Conservation (phyloP, 441 rosid genomes). For the Adansonia gregorii region DNA sequence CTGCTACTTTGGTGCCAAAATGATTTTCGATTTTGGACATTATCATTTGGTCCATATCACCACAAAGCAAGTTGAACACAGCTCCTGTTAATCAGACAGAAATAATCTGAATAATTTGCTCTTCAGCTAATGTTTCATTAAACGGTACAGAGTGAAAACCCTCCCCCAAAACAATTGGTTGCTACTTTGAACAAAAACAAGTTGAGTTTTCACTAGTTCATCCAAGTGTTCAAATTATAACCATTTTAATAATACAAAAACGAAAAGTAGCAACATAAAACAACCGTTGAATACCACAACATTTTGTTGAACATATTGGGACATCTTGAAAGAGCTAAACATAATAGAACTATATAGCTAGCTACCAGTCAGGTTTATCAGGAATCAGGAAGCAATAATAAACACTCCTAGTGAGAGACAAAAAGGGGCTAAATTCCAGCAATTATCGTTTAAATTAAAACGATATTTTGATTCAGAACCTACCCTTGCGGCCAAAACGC, state of each 20-base stretch:
- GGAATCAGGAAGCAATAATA: neutral
- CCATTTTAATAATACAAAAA: neutral
- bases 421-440: neutral
- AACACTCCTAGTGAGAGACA: neutral
- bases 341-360: neutral
- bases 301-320: neutral
- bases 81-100: conserved; percentile 60
- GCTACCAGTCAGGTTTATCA: conserved; percentile 13
- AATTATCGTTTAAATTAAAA: neutral
- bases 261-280: neutral
- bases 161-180: neutral
- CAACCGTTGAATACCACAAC: neutral
- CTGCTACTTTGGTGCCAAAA: conserved; percentile 49
- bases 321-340: neutral
- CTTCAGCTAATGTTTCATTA: neutral
- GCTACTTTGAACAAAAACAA: neutral
- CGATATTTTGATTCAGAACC: conserved; percentile 14
- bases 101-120: neutral
- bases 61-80: conserved; percentile 71
- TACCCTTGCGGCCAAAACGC: conserved; percentile 95
- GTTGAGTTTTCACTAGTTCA: neutral
- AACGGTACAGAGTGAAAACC: neutral
- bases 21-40: conserved; percentile 79
- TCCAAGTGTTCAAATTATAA: neutral
- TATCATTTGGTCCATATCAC: conserved; percentile 46